Base-by-base conservation (phyloP, 257 asterid species). In the Salvia hispanica region DNA sequence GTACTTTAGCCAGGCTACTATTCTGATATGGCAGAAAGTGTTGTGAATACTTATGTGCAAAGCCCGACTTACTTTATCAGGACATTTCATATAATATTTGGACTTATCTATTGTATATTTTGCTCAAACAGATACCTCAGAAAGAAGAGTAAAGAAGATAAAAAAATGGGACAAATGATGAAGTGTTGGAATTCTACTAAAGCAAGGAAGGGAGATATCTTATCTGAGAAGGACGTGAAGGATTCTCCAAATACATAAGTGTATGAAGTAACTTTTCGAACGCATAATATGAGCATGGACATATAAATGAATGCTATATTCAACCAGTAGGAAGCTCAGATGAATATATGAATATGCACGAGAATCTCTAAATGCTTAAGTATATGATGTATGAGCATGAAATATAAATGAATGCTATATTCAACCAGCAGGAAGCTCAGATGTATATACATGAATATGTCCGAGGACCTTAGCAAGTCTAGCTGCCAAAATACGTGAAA, bases 181-280 rank as follows among this genome's bases (percentile, higher is more conserved):
- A 31, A 33, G 13, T 7, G 5, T 13, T 11, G 16, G n/a, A 34
- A 21, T 37, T 39, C 64, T 14, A 58, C 47, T 36, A 34, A 40
- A 40, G 36, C 50, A 15, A 16, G 15, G 50, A 16, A 40, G 47
- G 60, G 52, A 60, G 4, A 14, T 59, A 40, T 42, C 52, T 12
- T 6, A 40, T 42, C 39, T 11, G 21, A 46, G 21, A 11, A 42
- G 10, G 52, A 40, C 21, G 15, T 3, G 11, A 34, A 51, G 9
- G 40, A 46, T 45, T 69, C 33, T 45, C 28, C 31, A 34, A 21
- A 58, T 46, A 31, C 52, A 63, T 18, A 16, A 47, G 61, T n/a
- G 45, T 31, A 40, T 13, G 43, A 48, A 9, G 12, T 58, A 18
- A 64, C 60, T 76, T 43, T 16, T 33, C 44, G 64, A 60, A 64